Conservation (phyloP, 441 rosid genomes). For the Brassica hybrid region DNA sequence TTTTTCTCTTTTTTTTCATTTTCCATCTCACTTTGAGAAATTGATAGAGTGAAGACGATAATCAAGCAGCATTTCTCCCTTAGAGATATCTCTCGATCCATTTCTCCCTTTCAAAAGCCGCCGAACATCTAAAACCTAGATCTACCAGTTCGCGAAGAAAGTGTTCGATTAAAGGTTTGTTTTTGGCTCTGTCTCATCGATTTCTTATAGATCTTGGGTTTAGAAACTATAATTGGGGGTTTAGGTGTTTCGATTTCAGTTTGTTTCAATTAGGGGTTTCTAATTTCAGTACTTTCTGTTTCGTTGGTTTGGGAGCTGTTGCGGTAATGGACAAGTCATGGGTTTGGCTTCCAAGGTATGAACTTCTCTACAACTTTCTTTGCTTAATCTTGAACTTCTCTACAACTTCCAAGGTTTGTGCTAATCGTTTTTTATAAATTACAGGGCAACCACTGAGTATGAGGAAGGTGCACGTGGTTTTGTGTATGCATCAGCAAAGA, state of each 20-base stretch:
- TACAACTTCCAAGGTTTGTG: background rate
- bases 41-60: background rate
- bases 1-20: background rate
- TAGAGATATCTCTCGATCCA: background rate
- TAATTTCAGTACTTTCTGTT: background rate
- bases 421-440: background rate
- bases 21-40: background rate
- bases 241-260: background rate
- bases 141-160: background rate
- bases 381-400: background rate
- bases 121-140: background rate
- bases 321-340: background rate
- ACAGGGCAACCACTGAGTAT: background rate
- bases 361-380: background rate
- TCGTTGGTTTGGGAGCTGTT: background rate
- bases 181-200: background rate
- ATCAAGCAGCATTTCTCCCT: background rate
- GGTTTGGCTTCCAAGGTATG: background rate
- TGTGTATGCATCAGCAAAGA: constrained; percentile 1
- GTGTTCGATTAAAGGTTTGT: background rate
- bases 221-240: background rate
- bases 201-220: background rate
- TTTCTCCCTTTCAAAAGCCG: background rate
- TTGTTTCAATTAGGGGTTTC: background rate
- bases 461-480: background rate